These are phyloP conservation scores for Cutaneotrichosporon cutaneum DNA, from an alignment of 1,284 basidiomycete genomes.

Conservation along the genomic window DNA sequence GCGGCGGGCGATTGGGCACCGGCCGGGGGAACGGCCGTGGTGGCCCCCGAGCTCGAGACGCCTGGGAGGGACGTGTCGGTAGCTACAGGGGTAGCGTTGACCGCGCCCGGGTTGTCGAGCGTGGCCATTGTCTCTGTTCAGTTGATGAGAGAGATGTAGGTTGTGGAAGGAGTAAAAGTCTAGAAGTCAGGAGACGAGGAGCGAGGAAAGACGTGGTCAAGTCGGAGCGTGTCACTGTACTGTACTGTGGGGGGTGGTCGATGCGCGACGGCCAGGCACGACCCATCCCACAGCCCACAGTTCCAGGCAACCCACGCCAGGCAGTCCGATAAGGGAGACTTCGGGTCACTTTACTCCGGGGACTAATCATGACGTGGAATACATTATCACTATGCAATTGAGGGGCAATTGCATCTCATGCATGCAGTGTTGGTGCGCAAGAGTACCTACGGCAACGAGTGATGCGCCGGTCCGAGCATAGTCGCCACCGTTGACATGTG, in stretches of 20 bases:
- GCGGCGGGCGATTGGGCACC: neutral
- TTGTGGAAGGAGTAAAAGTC: neutral
- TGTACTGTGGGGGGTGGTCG: neutral
- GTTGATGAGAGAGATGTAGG: neutral
- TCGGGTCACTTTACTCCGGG: too few species aligned
- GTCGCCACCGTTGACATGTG: too few species aligned
- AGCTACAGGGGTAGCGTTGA: neutral
- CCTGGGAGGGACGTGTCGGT: neutral
- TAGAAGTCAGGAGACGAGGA: neutral
- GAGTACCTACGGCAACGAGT: too few species aligned
- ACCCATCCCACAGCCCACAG: too few species aligned
- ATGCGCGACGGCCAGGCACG: neutral
- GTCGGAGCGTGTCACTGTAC: neutral
- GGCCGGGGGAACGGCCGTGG: neutral
- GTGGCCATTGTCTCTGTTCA: slow-evolving; percentile 3
- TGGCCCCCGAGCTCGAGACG: neutral
- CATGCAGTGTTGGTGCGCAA: too few species aligned
- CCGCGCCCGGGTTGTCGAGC: slow-evolving; percentile 9
- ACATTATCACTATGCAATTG: too few species aligned
- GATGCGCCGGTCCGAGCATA: too few species aligned
- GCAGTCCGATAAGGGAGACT: neutral
- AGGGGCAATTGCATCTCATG: too few species aligned
- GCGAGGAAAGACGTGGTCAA: slow-evolving; percentile 6
- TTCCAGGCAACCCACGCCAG: too few species aligned
- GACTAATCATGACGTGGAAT: too few species aligned